phyloP scores from a whole-genome alignment of 139 green algal species.

The Chlorella sp. region DNA sequence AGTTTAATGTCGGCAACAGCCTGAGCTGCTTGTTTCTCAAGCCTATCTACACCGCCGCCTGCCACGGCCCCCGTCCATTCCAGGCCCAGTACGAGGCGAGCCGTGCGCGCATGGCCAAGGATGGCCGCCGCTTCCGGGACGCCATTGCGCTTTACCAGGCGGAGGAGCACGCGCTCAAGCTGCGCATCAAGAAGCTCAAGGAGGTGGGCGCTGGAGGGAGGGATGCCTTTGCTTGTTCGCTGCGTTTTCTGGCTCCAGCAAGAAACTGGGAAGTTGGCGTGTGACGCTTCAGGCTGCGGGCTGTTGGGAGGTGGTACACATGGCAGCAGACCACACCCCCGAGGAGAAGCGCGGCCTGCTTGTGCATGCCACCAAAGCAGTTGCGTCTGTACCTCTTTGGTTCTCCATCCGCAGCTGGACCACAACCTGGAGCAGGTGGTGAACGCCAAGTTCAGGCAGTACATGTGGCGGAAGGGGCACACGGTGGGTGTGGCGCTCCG shows the following conservation, averaged over 20 bases:
- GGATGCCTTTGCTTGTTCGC: too few relatives aligned
- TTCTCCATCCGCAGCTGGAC: constrained; percentile 25
- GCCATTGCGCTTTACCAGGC: constrained; percentile 1
- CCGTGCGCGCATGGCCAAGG: constrained; percentile 29
- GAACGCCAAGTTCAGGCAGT: constrained; percentile 39
- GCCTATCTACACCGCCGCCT: too few relatives aligned
- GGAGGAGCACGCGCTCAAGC: constrained; percentile 8
- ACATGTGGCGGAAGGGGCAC: constrained; percentile 63
- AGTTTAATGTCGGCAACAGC: too few relatives aligned
- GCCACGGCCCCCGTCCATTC: background rate
- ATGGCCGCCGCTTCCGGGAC: constrained; percentile 15
- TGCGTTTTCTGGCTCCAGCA: too few relatives aligned
- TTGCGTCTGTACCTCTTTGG: background rate
- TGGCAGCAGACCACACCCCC: too few relatives aligned
- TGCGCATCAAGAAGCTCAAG: constrained; percentile 13
- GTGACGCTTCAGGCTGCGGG: too few relatives aligned
- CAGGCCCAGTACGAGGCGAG: constrained; percentile 15
- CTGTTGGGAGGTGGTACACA: too few relatives aligned
- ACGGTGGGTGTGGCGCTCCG: constrained; percentile 2
- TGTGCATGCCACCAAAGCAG: background rate
- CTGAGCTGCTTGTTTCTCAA: too few relatives aligned
- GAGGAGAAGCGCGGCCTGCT: too few relatives aligned
- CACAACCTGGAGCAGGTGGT: constrained; percentile 37
- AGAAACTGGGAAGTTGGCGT: too few relatives aligned
- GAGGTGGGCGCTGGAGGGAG: too few relatives aligned